Evolutionary conservation across 495 filamentous ascomycete species (phyloP).

Genomic region (Physcia stellaris): DNA sequence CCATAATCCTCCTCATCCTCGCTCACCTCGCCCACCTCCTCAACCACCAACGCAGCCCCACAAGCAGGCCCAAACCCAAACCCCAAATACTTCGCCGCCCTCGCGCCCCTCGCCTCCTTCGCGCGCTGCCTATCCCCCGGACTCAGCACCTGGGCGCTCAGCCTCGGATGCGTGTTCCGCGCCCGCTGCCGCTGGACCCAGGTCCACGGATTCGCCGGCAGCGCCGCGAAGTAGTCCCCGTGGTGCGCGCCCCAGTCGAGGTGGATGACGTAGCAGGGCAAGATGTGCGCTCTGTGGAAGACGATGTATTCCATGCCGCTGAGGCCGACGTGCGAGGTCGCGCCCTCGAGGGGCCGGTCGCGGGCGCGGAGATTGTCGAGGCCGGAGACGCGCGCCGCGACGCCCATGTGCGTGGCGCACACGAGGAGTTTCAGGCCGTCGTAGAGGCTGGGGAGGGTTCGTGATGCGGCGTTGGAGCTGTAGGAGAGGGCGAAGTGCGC

Average conservation of each 20-base stretch:
- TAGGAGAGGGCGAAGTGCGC: constrained; percentile 22
- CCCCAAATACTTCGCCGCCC: neutral
- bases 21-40: constrained; percentile 4
- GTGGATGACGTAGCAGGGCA: constrained; percentile 30
- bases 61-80: constrained; percentile 1
- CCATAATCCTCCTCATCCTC: neutral
- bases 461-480: constrained; percentile 8
- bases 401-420: constrained; percentile 27
- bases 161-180: neutral
- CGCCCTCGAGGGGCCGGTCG: constrained; percentile 10
- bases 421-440: constrained; percentile 25
- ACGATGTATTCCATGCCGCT: constrained; percentile 25
- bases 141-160: neutral
- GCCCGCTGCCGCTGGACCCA: neutral
- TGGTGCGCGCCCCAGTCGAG: constrained; percentile 20
- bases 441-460: constrained; percentile 15
- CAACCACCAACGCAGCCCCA: constrained; percentile 4
- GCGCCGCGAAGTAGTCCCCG: constrained; percentile 5
- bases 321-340: constrained; percentile 22
- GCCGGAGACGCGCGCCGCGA: constrained; percentile 11
- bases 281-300: constrained; percentile 25
- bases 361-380: constrained; percentile 15
- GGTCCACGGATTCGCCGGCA: neutral
- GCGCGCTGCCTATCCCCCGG: constrained; percentile 2
- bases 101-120: constrained; percentile 1